Base-by-base conservation (phyloP, 2,329 filamentous ascomycete species). In the Phaeosphaeria sp. region DNA sequence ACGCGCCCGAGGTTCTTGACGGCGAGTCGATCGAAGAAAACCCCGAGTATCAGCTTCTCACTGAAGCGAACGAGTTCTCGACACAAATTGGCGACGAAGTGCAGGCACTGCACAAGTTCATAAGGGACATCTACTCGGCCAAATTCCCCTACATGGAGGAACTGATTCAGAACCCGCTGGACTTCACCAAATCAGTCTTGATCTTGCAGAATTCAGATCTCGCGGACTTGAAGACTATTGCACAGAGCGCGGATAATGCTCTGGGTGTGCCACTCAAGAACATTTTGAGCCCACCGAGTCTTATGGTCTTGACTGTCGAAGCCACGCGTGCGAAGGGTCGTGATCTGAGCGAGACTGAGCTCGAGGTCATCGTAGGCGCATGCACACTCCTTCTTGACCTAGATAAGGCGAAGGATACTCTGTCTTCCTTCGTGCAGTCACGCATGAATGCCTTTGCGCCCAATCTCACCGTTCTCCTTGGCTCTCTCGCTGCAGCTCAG, bases 261-360 rank as follows among this genome's bases (percentile, higher is more conserved):
- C 83, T 96, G 6, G 88, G 89, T 17, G 84, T 87, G 55, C 87
- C 91, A 0, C 84, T 99, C 40, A 90, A 90, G 71, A 87, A 89
- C 1, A 89, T 98, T 1, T 82, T 99, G 15, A 92, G 97, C 74
- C 92, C 92, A 0, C 92, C 95, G 1, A 91, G 92, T 0, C 81
- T 98, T 69, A 97, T 99, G 93, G 92, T 96, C 60, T 93, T 99
- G 51, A 94, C 92, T 0, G 90, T 98, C 11, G 95, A 98, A 80
- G 94, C 93, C 27, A 96, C 93, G 5, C 95, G 91, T 2, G 95
- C 93, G 13, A 89, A 91, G 67, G 94, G 94, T 4, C 87, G 87
- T 30, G 87, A 92, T 49, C 87, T 99, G 78, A 86, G 85, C 3
- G 82, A 88, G n/a, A 81, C 87, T 5, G 92, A 97, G 75, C 83